A percentile compares a stretch with the other conserved stretches of the same genome.
These are phyloP conservation scores for Gliomastix tumulicola DNA, from an alignment of 2,329 filamentous ascomycete genomes.

Conservation along the genomic window DNA sequence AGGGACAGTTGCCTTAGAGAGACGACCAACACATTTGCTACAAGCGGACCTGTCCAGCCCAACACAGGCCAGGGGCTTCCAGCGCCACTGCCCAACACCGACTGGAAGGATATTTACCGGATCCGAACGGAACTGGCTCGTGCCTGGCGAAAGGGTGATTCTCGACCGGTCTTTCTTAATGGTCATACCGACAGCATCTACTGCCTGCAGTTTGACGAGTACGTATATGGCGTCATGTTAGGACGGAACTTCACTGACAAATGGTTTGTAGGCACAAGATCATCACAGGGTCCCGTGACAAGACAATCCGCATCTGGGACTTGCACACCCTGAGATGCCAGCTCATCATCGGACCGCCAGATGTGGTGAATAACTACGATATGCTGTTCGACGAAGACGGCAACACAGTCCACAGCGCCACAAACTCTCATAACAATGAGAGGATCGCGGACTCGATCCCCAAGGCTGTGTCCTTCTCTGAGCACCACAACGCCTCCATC, in stretches of 20 bases:
- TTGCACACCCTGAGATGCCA: conserved; percentile 80
- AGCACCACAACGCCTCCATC: conserved; percentile 85
- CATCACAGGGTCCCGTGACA: conserved; percentile 91
- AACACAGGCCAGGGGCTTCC: conserved; percentile 53
- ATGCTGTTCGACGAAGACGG: conserved; percentile 46
- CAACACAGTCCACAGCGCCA: conserved; percentile 46
- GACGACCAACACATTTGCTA: conserved; percentile 54
- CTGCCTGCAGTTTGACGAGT: conserved; percentile 97
- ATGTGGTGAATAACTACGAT: conserved; percentile 46
- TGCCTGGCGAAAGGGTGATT: conserved; percentile 74
- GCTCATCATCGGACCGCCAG: conserved; percentile 77
- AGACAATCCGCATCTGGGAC: conserved; percentile 94
- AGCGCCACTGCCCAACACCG: conserved; percentile 48
- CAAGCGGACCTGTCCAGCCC: conserved; percentile 41
- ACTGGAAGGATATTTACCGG: conserved; percentile 83
- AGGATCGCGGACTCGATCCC: conserved; percentile 41
- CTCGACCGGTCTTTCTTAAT: conserved; percentile 80
- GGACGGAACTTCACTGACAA: too few species aligned
- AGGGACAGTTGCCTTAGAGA: conserved; percentile 55
- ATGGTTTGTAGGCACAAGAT: conserved; percentile 69
- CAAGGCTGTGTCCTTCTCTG: conserved; percentile 46
- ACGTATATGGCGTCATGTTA: too few species aligned
- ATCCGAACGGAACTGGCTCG: conserved; percentile 68
- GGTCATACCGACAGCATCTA: conserved; percentile 96
- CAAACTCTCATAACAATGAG: conserved; percentile 38